Evolutionary conservation across 179 eudicot genomes (phyloP).

Genomic region (Nepenthes alata): DNA sequence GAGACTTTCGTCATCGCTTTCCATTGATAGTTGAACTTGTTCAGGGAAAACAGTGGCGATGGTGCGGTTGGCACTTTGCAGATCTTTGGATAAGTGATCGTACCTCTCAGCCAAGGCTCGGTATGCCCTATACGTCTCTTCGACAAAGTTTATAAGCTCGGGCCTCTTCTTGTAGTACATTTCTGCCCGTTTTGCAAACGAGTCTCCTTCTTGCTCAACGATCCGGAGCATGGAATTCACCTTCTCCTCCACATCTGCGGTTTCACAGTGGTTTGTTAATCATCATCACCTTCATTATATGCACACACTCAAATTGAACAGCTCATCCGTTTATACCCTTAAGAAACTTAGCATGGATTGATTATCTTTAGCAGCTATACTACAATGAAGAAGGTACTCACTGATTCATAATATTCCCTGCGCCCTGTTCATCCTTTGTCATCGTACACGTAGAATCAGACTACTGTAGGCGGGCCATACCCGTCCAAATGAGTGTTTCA

Average conservation of each 20-base stretch:
- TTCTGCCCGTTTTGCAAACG: constrained; percentile 41
- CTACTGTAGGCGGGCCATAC: too few species aligned
- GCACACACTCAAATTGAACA: too few species aligned
- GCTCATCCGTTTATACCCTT: too few species aligned
- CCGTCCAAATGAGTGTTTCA: too few species aligned
- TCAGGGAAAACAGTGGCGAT: constrained; percentile 78
- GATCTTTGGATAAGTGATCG: constrained; percentile 52
- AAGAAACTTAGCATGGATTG: too few species aligned
- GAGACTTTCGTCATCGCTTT: constrained; percentile 43
- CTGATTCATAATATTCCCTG: too few species aligned
- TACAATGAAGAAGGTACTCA: too few species aligned
- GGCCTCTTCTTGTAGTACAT: constrained; percentile 46
- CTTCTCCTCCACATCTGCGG: constrained; percentile 57
- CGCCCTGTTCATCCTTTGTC: too few species aligned
- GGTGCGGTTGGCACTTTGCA: constrained; percentile 85
- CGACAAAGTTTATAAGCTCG: constrained; percentile 29
- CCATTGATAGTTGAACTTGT: constrained; percentile 43
- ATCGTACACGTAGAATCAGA: too few species aligned
- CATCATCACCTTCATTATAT: too few species aligned
- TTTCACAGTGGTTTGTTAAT: too few species aligned
- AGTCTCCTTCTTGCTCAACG: constrained; percentile 45
- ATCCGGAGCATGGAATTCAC: constrained; percentile 28
- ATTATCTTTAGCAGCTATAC: too few species aligned
- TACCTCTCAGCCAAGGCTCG: constrained; percentile 38
- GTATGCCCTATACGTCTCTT: constrained; percentile 32